phyloP scores from a whole-genome alignment of 345 rosid genomes.

The Draba incana region DNA sequence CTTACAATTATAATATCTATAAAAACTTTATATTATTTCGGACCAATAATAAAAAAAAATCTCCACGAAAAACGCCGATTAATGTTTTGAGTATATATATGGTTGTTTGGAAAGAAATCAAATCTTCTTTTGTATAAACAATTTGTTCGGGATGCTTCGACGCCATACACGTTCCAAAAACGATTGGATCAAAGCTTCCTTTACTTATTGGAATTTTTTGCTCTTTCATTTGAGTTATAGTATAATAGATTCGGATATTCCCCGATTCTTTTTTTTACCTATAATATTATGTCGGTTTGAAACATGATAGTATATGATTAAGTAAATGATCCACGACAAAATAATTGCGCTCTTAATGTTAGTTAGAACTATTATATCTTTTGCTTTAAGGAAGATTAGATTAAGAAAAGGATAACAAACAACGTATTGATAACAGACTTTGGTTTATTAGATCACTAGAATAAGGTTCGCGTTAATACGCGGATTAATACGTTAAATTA shows the following conservation, averaged over 20 bases:
- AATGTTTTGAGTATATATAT: conserved; percentile 4
- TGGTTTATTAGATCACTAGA: neutral
- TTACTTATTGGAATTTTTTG: neutral
- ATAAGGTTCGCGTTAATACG: no score
- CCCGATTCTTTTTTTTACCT: neutral
- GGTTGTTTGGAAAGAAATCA: neutral
- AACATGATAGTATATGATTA: neutral
- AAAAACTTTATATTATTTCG: neutral
- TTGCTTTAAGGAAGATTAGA: neutral
- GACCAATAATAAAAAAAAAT: neutral
- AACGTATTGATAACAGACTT: neutral
- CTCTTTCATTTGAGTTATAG: neutral
- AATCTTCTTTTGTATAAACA: neutral
- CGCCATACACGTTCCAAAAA: neutral
- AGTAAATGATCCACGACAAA: neutral
- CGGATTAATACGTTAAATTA: no score
- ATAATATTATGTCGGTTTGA: conserved; percentile 13
- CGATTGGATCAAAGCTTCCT: conserved; percentile 7
- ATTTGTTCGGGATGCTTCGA: conserved; percentile 4
- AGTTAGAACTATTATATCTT: conserved; percentile 18
- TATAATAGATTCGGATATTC: conserved; percentile 23
- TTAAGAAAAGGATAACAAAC: conserved; percentile 16
- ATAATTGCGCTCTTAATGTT: conserved; percentile 28
- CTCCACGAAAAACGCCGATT: neutral
- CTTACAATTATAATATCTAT: neutral